A percentile compares a stretch with the other conserved stretches of the same genome.
These are phyloP conservation scores for Vanilla planifolia DNA, from an alignment of 106 monocot genomes.

Conservation along the genomic window DNA sequence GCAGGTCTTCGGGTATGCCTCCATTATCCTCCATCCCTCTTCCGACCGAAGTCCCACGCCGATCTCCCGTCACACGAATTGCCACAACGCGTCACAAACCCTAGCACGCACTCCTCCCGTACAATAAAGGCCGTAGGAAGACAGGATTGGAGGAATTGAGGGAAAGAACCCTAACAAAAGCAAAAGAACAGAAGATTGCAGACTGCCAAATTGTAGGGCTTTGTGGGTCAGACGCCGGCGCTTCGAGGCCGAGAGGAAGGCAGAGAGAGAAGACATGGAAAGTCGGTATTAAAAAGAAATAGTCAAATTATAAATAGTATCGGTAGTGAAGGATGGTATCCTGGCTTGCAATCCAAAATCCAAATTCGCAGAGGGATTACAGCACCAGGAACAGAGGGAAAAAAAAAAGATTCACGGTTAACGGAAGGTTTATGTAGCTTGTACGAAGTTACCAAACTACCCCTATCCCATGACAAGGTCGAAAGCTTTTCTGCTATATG, in stretches of 20 bases:
- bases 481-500: no score
- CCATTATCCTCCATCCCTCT: slow-evolving; percentile 33
- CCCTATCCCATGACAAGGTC: no score
- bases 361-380: neutral
- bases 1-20: slow-evolving; percentile 71
- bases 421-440: no score
- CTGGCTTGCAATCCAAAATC: neutral
- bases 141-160: neutral
- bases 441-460: no score
- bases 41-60: neutral
- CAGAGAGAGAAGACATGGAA: slow-evolving; percentile 8
- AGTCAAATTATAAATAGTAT: slow-evolving; percentile 6
- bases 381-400: neutral
- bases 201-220: slow-evolving; percentile 13
- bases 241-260: neutral
- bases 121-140: neutral
- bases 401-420: no score
- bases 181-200: neutral
- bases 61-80: neutral
- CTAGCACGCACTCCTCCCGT: neutral
- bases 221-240: neutral
- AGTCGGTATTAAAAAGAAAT: neutral
- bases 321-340: neutral
- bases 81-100: neutral
- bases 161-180: neutral